Base-by-base conservation (phyloP, 805 yeast genomes). In the Kluyveromyces dobzhanskii region DNA sequence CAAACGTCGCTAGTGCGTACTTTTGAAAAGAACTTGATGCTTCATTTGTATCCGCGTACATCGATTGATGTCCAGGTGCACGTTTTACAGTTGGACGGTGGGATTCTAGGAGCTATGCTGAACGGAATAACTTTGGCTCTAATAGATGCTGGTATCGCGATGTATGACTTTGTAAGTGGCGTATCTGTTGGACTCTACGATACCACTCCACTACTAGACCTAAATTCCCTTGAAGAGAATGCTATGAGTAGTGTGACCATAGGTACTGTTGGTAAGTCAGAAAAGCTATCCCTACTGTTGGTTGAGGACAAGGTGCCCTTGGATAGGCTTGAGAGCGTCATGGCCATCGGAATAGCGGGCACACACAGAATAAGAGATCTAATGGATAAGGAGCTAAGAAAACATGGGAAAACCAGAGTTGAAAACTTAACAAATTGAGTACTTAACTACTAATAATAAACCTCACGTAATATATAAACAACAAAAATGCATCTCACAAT, bases 121-220 rank as follows among this genome's bases (percentile, higher is more conserved):
- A 92, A 92, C 56, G 85, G 97, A 8, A 75, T 85, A 31, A 85
- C 96, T 1, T 65, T 92, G 50, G 97, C 95, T 0, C 67, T 92
- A 32, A 77, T 92, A 25, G 97, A 92, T 62, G 97, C 97, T 2
- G 97, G 97, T 36, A 80, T 92, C 33, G 82, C 96, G 4, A 80
- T 92, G 81, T 83, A 81, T 54, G 97, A 92, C 57, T 88, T 85
- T 56, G 81, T 90, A 12, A 75, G 86, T 40, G 78, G 94, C 1
- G 73, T 85, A 12, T 72, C 81, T 21, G 83, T 87, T 4, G 97
- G 97, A 0, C 61, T 85, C 16, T 79, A 76, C 51, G 95, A 85
- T 49, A 62, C 65, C n/a, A 78, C 75, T 32, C 87, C 95, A 11
- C 64, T 92, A 42, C 66, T 92, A 35, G 98, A 90, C 57, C 71